Evolutionary conservation across 2,329 filamentous ascomycete species (phyloP).

Genomic region (Trichoderma sp.): DNA sequence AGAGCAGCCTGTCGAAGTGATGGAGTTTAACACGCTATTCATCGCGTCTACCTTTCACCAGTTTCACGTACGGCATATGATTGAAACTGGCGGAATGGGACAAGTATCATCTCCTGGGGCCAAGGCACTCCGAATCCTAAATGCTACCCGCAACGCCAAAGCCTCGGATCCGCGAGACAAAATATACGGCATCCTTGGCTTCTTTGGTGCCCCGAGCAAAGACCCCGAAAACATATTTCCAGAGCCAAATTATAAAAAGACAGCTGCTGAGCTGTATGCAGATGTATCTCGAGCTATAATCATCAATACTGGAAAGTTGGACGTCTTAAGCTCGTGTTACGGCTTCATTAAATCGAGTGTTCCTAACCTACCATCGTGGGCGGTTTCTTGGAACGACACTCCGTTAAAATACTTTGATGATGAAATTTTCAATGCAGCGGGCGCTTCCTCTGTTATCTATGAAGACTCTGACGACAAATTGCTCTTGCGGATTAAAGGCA

Average conservation of each 20-base stretch:
- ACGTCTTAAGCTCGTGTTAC: constrained; percentile 8
- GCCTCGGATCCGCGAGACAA: constrained; percentile 11
- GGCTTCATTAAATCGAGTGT: background rate
- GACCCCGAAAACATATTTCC: constrained; percentile 12
- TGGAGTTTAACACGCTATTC: background rate
- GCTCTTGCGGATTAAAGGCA: constrained; percentile 5
- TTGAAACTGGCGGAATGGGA: background rate
- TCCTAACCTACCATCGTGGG: background rate
- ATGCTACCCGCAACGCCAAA: background rate
- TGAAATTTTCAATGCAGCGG: background rate
- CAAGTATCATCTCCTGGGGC: background rate
- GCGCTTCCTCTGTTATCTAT: background rate
- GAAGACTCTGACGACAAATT: background rate
- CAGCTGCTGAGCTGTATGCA: constrained; percentile 4
- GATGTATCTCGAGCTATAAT: constrained; percentile 9
- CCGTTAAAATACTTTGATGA: constrained; percentile 7
- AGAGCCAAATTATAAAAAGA: background rate
- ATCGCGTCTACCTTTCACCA: constrained; percentile 6
- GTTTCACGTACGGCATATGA: background rate
- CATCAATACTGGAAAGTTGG: background rate
- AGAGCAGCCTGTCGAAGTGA: background rate
- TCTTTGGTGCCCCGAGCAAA: background rate
- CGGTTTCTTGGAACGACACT: constrained; percentile 9
- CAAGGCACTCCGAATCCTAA: constrained; percentile 1
- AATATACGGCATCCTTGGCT: constrained; percentile 13